Conservation (phyloP, 208 protist genomes). For the Wallacemonas sp. region DNA sequence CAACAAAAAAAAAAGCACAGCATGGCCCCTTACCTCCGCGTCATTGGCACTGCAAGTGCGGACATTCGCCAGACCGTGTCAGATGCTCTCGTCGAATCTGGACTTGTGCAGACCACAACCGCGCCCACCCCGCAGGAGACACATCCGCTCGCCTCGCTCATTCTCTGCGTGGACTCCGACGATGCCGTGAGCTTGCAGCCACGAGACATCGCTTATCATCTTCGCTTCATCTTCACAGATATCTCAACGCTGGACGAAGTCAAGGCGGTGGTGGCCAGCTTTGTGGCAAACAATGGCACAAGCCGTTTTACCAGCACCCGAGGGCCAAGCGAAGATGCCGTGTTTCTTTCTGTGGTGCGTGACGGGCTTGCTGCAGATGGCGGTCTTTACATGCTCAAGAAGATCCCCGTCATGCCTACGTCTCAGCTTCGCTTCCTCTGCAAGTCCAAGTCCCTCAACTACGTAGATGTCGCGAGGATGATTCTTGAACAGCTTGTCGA, state of each 20-base stretch:
- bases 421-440: slow-evolving; percentile 66
- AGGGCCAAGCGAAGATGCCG: slow-evolving; percentile 28
- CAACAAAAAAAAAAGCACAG: slow-evolving; percentile 5
- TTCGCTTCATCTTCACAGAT: slow-evolving; percentile 51
- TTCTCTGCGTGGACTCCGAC: slow-evolving; percentile 47
- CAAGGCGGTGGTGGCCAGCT: slow-evolving; percentile 19
- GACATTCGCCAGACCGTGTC: slow-evolving; percentile 30
- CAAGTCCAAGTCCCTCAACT: slow-evolving; percentile 44
- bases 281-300: slow-evolving; percentile 11
- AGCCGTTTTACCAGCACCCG: slow-evolving; percentile 66
- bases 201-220: slow-evolving; percentile 42
- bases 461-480: slow-evolving; percentile 66
- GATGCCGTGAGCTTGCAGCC: slow-evolving; percentile 36
- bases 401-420: slow-evolving; percentile 56
- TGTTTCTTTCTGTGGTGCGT: slow-evolving; percentile 72
- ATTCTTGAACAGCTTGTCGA: slow-evolving; percentile 84
- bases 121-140: slow-evolving; percentile 5
- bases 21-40: slow-evolving; percentile 26
- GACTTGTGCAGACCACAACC: slow-evolving; percentile 5
- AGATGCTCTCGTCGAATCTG: slow-evolving; percentile 23
- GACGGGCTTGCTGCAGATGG: slow-evolving; percentile 80
- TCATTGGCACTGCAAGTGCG: slow-evolving; percentile 35
- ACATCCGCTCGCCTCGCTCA: slow-evolving; percentile 15
- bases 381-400: slow-evolving; percentile 74
- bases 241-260: slow-evolving; percentile 49